Conservation (phyloP, 1,284 basidiomycete species). For the Puccinia horiana region DNA sequence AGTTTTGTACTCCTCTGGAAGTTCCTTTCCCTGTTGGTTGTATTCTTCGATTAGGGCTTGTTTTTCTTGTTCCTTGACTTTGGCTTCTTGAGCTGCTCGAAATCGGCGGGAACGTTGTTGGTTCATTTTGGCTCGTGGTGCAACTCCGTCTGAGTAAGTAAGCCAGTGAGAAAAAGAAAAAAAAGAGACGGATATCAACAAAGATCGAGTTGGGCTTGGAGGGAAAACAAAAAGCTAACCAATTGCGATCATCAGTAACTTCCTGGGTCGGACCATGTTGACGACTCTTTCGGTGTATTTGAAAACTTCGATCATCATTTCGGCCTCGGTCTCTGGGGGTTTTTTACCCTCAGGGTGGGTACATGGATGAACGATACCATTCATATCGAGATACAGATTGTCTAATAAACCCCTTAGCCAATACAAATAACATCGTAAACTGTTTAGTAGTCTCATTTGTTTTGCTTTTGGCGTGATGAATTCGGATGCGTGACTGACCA, state of each 20-base stretch:
- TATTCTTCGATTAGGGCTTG: slow-evolving; percentile 79
- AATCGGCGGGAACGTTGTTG: slow-evolving; percentile 96
- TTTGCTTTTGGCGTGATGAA: not conserved
- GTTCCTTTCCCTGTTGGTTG: slow-evolving; percentile 87
- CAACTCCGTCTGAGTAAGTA: slow-evolving; percentile 76
- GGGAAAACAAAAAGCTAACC: slow-evolving; percentile 63
- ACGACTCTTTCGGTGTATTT: slow-evolving; percentile 95
- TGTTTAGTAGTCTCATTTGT: not conserved
- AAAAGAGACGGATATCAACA: not conserved
- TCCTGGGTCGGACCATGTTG: slow-evolving; percentile 92
- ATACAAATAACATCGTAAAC: slow-evolving; percentile 55
- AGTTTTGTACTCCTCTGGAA: slow-evolving; percentile 76
- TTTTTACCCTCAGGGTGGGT: slow-evolving; percentile 97
- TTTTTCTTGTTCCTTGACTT: slow-evolving; percentile 84
- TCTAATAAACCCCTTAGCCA: slow-evolving; percentile 68
- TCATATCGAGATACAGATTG: slow-evolving; percentile 56
- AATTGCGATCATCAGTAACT: slow-evolving; percentile 96
- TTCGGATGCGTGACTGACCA: slow-evolving; percentile 67
- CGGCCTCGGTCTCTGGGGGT: slow-evolving; percentile 93
- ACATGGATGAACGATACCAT: slow-evolving; percentile 82
- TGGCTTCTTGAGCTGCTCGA: slow-evolving; percentile 88
- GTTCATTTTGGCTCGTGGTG: slow-evolving; percentile 98
- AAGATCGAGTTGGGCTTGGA: not conserved
- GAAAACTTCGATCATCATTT: slow-evolving; percentile 99
- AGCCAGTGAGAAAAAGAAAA: not conserved